Conservation (phyloP, 331 rosid genomes). For the Saraca asoca region DNA sequence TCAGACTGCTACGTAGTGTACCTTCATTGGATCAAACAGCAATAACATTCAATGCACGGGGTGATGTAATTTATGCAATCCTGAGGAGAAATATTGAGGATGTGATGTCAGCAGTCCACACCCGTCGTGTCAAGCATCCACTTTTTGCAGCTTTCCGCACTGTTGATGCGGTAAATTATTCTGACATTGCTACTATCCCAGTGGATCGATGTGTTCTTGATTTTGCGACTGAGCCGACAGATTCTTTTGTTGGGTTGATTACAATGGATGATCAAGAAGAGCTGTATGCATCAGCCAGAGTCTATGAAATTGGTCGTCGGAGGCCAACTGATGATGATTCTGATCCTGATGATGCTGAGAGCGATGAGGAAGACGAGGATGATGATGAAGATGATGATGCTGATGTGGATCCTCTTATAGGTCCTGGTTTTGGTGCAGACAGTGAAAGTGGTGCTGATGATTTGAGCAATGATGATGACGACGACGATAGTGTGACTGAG, state of each 20-base stretch:
- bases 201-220: conserved; percentile 98
- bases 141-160: conserved; percentile 94
- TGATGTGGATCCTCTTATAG: conserved; percentile 65
- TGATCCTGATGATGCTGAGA: conserved; percentile 96
- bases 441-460: conserved; percentile 80
- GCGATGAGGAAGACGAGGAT: conserved; percentile 89
- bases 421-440: conserved; percentile 78
- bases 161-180: conserved; percentile 90
- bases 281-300: conserved; percentile 87
- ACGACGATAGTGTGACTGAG: conserved; percentile 65
- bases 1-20: conserved; percentile 82
- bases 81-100: conserved; percentile 92
- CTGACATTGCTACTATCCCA: conserved; percentile 84
- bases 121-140: conserved; percentile 83
- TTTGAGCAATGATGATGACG: conserved; percentile 64
- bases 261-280: conserved; percentile 96
- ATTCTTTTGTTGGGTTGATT: conserved; percentile 89
- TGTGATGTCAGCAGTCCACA: conserved; percentile 87
- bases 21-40: conserved; percentile 94
- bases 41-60: conserved; percentile 83
- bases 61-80: conserved; percentile 96
- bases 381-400: conserved; percentile 54
- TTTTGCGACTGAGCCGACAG: conserved; percentile 86
- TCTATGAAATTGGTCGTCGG: conserved; percentile 90
- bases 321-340: conserved; percentile 95